Percentiles rank a stretch among this genome's conserved stretches.
phyloP scores from a whole-genome alignment of 352 stramenopile species.

The Phytophthora litchii region DNA sequence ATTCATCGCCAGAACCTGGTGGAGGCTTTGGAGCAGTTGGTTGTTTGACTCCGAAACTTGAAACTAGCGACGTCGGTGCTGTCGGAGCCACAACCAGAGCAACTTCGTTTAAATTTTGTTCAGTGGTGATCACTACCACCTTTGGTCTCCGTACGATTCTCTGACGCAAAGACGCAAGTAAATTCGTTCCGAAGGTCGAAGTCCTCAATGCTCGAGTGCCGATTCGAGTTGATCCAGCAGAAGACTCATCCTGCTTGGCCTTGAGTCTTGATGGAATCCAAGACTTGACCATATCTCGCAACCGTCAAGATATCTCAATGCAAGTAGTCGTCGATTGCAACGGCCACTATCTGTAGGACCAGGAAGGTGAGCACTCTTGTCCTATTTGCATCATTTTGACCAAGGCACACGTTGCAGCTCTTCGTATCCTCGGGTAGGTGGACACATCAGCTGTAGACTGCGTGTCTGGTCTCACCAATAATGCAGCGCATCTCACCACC shows the following conservation, averaged over 20 bases:
- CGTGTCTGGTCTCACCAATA: conserved; percentile 8
- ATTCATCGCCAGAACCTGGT: conserved; percentile 20
- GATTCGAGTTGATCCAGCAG: conserved; percentile 7
- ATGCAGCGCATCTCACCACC: neutral
- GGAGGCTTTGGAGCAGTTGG: conserved; percentile 26
- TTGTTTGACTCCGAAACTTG: conserved; percentile 1
- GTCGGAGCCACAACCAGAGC: neutral
- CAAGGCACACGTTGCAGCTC: neutral
- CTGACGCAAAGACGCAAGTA: conserved; percentile 27
- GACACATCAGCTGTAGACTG: conserved; percentile 8
- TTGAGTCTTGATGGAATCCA: conserved; percentile 20
- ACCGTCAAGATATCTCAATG: neutral
- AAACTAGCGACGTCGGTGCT: neutral
- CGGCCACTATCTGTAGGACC: no score
- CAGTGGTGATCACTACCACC: conserved; percentile 17
- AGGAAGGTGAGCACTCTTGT: no score
- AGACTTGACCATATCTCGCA: conserved; percentile 23
- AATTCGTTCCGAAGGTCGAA: conserved; percentile 15
- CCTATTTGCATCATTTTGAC: conserved; percentile 1
- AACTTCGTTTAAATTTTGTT: conserved; percentile 1
- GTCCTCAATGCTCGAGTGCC: conserved; percentile 16
- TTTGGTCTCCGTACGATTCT: conserved; percentile 18
- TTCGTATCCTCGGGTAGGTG: neutral
- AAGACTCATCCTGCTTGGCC: conserved; percentile 12
- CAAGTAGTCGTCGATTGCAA: neutral